These are phyloP conservation scores for Bidens hawaiensis DNA, from an alignment of 140 eudicot species.

Conservation along the genomic window DNA sequence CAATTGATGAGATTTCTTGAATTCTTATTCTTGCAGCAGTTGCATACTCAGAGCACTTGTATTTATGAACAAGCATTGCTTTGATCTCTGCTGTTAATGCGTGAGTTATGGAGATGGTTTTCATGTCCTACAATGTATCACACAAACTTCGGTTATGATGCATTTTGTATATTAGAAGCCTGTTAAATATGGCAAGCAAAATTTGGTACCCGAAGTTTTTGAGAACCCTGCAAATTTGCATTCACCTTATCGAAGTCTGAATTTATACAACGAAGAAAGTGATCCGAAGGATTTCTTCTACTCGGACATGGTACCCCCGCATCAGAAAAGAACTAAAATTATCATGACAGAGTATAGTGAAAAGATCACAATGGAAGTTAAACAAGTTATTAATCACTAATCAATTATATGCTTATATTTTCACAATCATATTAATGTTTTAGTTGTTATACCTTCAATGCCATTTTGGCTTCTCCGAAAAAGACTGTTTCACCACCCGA, in stretches of 20 bases:
- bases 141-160: neutral
- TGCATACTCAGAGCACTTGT: constrained; percentile 7
- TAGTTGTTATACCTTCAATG: constrained; percentile 12
- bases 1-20: constrained; percentile 5
- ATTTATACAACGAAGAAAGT: constrained; percentile 6
- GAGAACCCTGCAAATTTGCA: constrained; percentile 9
- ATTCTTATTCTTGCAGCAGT: neutral
- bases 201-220: constrained; percentile 6
- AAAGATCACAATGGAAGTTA: neutral
- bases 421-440: no score
- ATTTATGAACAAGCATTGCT: constrained; percentile 3
- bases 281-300: constrained; percentile 13
- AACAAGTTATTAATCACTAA: neutral
- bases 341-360: neutral
- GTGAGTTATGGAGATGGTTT: neutral
- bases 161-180: neutral
- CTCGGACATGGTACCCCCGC: constrained; percentile 12
- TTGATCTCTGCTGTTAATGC: neutral
- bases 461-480: constrained; percentile 45
- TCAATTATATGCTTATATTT: no score
- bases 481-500: constrained; percentile 47
- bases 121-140: neutral
- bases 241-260: constrained; percentile 11
- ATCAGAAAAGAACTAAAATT: constrained; percentile 5
- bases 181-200: neutral